Conservation (phyloP, 495 filamentous ascomycete species). For the Penicillium parvum region DNA sequence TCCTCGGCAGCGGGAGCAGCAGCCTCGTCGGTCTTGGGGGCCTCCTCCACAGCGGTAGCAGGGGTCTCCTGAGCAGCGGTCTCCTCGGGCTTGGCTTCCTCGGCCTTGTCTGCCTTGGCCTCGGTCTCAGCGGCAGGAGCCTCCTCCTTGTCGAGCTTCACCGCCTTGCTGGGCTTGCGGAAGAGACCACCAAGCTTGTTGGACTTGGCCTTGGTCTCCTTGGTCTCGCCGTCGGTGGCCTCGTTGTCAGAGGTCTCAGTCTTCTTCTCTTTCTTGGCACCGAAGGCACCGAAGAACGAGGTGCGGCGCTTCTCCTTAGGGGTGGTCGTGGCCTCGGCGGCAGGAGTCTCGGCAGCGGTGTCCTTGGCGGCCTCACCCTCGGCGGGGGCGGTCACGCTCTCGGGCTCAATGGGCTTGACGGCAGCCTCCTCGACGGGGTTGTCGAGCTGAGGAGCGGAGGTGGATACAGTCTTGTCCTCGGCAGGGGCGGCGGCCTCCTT, state of each 20-base stretch:
- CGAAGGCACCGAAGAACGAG: conserved; percentile 52
- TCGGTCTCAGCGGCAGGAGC: conserved; percentile 30
- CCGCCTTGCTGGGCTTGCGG: conserved; percentile 54
- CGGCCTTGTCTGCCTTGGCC: conserved; percentile 31
- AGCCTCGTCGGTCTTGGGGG: conserved; percentile 29
- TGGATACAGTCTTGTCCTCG: conserved; percentile 41
- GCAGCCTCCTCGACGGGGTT: conserved; percentile 45
- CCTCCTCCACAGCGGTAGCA: conserved; percentile 21
- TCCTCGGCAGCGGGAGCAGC: conserved; percentile 28
- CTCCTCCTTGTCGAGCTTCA: conserved; percentile 43
- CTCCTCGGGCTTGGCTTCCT: conserved; percentile 29
- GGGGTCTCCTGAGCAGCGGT: conserved; percentile 27
- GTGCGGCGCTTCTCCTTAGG: conserved; percentile 52
- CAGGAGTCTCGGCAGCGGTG: conserved; percentile 30
- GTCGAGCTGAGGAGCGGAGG: conserved; percentile 49
- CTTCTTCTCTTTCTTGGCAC: conserved; percentile 54
- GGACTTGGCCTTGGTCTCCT: conserved; percentile 43
- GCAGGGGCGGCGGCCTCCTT: conserved; percentile 47
- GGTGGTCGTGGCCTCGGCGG: conserved; percentile 27
- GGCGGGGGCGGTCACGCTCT: conserved; percentile 39
- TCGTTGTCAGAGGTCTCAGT: conserved; percentile 47
- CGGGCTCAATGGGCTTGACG: conserved; percentile 41
- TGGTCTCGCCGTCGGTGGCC: conserved; percentile 44
- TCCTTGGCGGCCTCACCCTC: conserved; percentile 40
- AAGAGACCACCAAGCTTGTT: conserved; percentile 54